Base-by-base conservation (phyloP, 352 stramenopile species). In the Aphanomyces stellatus region DNA sequence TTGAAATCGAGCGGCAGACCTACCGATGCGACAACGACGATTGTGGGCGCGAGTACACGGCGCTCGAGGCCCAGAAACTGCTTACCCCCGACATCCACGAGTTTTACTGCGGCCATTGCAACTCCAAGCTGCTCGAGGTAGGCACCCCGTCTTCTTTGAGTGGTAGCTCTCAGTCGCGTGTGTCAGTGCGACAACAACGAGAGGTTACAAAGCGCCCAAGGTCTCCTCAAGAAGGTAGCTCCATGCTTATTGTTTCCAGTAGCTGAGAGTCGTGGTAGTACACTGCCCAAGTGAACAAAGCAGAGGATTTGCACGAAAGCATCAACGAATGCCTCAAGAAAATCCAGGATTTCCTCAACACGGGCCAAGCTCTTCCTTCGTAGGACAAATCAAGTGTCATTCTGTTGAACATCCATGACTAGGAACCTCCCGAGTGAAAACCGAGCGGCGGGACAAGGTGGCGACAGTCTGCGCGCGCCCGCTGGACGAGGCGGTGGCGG, bases 221-320 rank as follows among this genome's bases (percentile, higher is more conserved):
- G 69, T 51, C 71, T 93, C 33, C 82, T 93, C 63, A 79, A 80
- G 49, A 95, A 95, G 74, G 81, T 89, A 64, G 11, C 2, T 15
- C 4, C 4, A 33, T 46, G 51, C 1, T 2, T 31, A 13, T 13
- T 51, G 41, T 30, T 69, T 10, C 10, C 17, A 30, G n/a, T n/a
- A n/a, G n/a, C 51, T 60, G 24, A 70, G 7, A 71, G 8, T 51
- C 35, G 35, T 30, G 27, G 19, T 65, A 89, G 81, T 92, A 93
- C 62, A 91, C 91, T 69, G 81, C 91, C 49, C 87, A 95, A 67
- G 91, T 95, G 81, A 95, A 95, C 74, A 88, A 88, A 51, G 82
- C 91, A 75, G 75, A 75, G 4, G 80, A 74, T 4, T 81, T 93
- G 73, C 87, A 93, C 68, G 87, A 95, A 59, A 85, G 87, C 22